Evolutionary conservation across 2,329 filamentous ascomycete species (phyloP).

Genomic region (Alternaria panax): DNA sequence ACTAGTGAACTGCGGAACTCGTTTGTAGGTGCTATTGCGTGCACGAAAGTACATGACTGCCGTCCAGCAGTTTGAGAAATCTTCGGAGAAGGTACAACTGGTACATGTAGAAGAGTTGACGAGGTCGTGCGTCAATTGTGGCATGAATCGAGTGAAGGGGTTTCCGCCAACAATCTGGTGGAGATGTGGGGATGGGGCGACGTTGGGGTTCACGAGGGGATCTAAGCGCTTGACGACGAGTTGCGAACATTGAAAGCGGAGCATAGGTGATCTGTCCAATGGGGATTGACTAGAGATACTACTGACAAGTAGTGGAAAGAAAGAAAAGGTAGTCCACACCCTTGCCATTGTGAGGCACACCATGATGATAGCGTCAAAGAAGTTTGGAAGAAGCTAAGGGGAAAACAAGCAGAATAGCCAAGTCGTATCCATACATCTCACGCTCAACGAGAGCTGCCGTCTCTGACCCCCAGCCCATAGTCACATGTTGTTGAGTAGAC

Average conservation of each 20-base stretch:
- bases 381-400: background rate
- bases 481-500: background rate
- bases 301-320: background rate
- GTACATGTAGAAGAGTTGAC: conserved; percentile 49
- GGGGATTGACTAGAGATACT: background rate
- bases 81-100: conserved; percentile 36
- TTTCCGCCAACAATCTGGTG: conserved; percentile 36
- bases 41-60: conserved; percentile 35
- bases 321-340: background rate
- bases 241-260: conserved; percentile 38
- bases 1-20: conserved; percentile 30
- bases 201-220: conserved; percentile 32
- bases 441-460: no score
- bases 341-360: background rate
- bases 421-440: background rate
- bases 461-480: background rate
- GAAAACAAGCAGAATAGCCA: background rate
- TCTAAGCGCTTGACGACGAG: conserved; percentile 37
- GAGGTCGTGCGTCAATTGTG: conserved; percentile 26
- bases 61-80: conserved; percentile 45
- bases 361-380: background rate
- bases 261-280: conserved; percentile 8
- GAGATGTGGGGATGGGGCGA: conserved; percentile 33
- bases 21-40: conserved; percentile 42
- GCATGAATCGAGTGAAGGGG: conserved; percentile 48